These are phyloP conservation scores for Candida succiphila DNA, from an alignment of 805 yeast species.

Conservation along the genomic window DNA sequence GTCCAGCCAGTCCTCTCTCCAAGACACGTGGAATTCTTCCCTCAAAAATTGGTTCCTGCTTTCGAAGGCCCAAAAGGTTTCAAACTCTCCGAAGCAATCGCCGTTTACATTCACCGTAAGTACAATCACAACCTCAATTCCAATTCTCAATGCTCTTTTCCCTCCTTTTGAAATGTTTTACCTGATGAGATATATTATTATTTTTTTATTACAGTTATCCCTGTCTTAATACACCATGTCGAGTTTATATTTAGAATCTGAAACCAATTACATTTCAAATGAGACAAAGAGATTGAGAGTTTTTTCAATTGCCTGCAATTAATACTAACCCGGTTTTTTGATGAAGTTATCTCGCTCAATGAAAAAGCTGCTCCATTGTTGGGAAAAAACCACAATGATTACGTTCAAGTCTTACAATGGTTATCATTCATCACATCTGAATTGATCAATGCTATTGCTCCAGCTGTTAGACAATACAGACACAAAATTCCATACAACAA, in stretches of 20 bases:
- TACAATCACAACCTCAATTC: conserved; percentile 3
- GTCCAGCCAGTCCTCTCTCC: conserved; percentile 29
- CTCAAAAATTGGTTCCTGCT: conserved; percentile 58
- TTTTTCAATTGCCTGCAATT: conserved; percentile 1
- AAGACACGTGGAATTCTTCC: conserved; percentile 39
- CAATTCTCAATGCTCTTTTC: background rate
- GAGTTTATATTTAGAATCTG: conserved; percentile 46
- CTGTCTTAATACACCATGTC: conserved; percentile 76
- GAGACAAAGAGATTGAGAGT: background rate
- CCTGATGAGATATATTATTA: conserved; percentile 49
- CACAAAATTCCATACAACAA: conserved; percentile 75
- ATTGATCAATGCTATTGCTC: conserved; percentile 34
- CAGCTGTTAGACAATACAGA: conserved; percentile 46
- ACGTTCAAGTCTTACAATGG: conserved; percentile 68
- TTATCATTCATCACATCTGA: conserved; percentile 69
- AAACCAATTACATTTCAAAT: conserved; percentile 13
- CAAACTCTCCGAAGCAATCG: conserved; percentile 62
- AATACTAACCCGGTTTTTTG: background rate
- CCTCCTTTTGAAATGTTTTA: conserved; percentile 4
- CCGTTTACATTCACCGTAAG: conserved; percentile 44
- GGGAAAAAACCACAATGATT: conserved; percentile 58
- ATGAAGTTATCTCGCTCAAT: conserved; percentile 34
- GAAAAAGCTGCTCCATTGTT: conserved; percentile 30
- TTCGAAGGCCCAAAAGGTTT: conserved; percentile 63
- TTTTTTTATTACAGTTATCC: conserved; percentile 69